phyloP scores from a whole-genome alignment of 192 early-diverging fungal species.

The Coemansia sp. region DNA sequence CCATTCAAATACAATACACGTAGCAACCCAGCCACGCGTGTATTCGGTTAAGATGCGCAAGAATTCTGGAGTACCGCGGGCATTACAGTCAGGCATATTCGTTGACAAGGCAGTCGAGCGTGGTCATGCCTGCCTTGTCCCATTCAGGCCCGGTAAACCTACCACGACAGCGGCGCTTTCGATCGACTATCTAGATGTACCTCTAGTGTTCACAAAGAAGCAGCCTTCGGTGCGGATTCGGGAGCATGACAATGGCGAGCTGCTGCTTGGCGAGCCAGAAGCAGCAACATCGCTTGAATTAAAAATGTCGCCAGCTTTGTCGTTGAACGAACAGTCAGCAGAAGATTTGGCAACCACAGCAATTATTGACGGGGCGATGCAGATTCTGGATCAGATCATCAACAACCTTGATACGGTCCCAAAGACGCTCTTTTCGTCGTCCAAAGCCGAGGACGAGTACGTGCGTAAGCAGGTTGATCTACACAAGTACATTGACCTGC shows the following conservation, averaged over 20 bases:
- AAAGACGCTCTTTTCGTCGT: conserved; percentile 33
- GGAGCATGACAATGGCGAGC: conserved; percentile 3
- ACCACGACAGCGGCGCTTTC: not conserved
- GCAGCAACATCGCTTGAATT: not conserved
- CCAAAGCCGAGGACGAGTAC: conserved; percentile 43
- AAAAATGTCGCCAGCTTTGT: not conserved
- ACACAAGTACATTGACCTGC: conserved; percentile 69
- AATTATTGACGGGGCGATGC: conserved; percentile 23
- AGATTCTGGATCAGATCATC: conserved; percentile 41
- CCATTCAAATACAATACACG: not conserved
- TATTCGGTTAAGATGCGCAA: not conserved
- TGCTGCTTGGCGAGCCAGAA: not conserved
- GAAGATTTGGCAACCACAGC: conserved; percentile 10
- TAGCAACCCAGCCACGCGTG: not conserved
- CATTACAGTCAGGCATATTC: conserved; percentile 30
- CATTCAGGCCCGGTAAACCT: conserved; percentile 17
- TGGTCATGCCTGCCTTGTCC: conserved; percentile 41
- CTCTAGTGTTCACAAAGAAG: not conserved
- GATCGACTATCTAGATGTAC: conserved; percentile 40
- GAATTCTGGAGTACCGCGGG: not conserved
- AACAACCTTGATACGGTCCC: conserved; percentile 38
- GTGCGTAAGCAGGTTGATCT: conserved; percentile 58
- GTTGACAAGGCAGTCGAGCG: conserved; percentile 44
- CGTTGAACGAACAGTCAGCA: conserved; percentile 1
- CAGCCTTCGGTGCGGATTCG: conserved; percentile 25